These are phyloP conservation scores for Geotrichum carabidarum DNA, from an alignment of 1,139 yeast species.

Conservation along the genomic window DNA sequence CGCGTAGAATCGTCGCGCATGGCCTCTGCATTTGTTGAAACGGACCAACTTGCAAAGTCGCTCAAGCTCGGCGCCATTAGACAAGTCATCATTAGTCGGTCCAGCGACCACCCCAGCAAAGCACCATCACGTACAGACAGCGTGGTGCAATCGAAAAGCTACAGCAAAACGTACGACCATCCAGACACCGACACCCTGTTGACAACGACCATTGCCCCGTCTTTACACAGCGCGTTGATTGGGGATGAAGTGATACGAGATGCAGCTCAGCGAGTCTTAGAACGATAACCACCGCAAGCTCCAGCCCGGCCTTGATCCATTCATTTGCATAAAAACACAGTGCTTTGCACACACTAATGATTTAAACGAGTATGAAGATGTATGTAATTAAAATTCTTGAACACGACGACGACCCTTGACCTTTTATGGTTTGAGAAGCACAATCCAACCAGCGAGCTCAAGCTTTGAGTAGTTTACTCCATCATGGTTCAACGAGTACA, in stretches of 20 bases:
- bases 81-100: constrained; percentile 25
- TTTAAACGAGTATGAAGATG: too few relatives aligned
- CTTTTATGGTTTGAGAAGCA: too few relatives aligned
- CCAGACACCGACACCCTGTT: constrained; percentile 5
- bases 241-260: constrained; percentile 13
- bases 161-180: background rate
- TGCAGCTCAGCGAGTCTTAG: constrained; percentile 5
- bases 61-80: constrained; percentile 33
- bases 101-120: background rate
- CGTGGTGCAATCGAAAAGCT: constrained; percentile 12
- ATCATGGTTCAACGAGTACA: too few relatives aligned
- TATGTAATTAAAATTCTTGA: too few relatives aligned
- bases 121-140: background rate
- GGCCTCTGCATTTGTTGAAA: constrained; percentile 27
- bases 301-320: too few relatives aligned
- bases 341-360: too few relatives aligned
- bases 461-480: too few relatives aligned
- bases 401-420: too few relatives aligned
- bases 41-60: constrained; percentile 29
- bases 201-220: constrained; percentile 12
- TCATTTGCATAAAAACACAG: too few relatives aligned
- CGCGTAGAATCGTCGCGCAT: constrained; percentile 19
- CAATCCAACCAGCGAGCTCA: too few relatives aligned
- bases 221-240: constrained; percentile 9
- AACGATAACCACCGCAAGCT: background rate